Evolutionary conservation across 257 asterid species (phyloP).

Genomic region (Marsdenia floribunda): DNA sequence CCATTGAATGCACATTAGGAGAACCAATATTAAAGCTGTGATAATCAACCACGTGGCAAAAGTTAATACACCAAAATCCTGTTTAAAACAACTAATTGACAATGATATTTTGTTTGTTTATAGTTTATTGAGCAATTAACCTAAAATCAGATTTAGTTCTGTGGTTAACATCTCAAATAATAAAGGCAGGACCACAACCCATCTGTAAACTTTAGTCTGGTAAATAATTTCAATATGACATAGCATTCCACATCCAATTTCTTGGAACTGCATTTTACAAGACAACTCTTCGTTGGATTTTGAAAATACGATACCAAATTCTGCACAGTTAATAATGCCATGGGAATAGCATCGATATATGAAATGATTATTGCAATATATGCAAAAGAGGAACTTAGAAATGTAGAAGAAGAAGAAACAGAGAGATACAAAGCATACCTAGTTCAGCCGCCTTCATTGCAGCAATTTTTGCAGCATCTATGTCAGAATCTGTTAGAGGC

Average conservation of each 20-base stretch:
- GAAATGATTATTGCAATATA: background rate
- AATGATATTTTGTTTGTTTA: background rate
- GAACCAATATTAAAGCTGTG: background rate
- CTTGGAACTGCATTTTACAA: background rate
- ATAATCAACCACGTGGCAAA: background rate
- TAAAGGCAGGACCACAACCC: background rate
- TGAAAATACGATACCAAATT: background rate
- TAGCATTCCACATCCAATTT: background rate
- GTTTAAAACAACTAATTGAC: background rate
- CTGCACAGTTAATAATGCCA: background rate
- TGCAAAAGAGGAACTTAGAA: background rate
- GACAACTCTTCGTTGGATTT: background rate
- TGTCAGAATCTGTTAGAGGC: constrained; percentile 70
- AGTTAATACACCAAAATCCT: background rate
- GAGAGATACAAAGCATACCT: constrained; percentile 31
- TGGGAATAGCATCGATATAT: background rate
- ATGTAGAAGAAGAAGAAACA: background rate
- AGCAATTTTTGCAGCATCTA: constrained; percentile 88
- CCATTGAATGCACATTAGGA: background rate
- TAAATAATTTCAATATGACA: background rate
- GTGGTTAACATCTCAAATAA: background rate
- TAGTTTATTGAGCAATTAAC: background rate
- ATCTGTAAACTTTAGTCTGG: background rate
- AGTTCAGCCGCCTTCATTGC: constrained; percentile 97
- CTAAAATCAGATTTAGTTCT: background rate